Conservation (phyloP, 768 basidiomycete species). For the Nidularia sp. region DNA sequence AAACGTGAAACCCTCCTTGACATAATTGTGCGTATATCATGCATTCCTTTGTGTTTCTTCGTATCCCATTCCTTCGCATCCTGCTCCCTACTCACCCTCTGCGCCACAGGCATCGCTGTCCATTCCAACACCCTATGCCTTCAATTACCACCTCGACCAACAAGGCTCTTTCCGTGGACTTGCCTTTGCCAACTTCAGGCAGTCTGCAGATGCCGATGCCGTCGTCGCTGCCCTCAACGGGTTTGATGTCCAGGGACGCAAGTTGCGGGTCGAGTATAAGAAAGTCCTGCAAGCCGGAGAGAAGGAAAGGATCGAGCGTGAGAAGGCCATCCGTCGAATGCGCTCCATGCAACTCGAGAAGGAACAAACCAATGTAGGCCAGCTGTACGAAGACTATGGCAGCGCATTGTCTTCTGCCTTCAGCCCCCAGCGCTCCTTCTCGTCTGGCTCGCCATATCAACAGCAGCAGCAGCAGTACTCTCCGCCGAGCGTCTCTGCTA, state of each 20-base stretch:
- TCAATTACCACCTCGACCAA: conserved; percentile 98
- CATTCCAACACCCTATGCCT: conserved; percentile 97
- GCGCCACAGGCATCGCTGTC: conserved; percentile 71
- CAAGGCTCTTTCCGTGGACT: conserved; percentile 95
- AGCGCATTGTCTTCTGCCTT: conserved; percentile 56
- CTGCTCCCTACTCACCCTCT: conserved; percentile 8
- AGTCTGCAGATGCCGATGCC: conserved; percentile 86
- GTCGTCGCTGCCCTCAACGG: conserved; percentile 96
- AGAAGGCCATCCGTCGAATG: conserved; percentile 98
- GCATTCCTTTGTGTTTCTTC: conserved; percentile 42
- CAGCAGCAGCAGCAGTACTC: conserved; percentile 63
- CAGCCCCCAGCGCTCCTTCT: conserved; percentile 72
- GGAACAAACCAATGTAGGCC: conserved; percentile 53
- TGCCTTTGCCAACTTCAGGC: conserved; percentile 97
- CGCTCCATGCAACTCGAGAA: conserved; percentile 94
- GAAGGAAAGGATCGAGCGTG: conserved; percentile 97
- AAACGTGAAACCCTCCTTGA: conserved; percentile 94
- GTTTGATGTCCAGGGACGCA: conserved; percentile 93
- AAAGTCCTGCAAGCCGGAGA: conserved; percentile 99
- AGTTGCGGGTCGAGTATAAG: conserved; percentile 98
- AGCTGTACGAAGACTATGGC: conserved; percentile 74
- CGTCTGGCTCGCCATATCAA: conserved; percentile 57
- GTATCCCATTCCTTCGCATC: conserved; percentile 25
- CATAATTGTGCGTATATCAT: conserved; percentile 74
- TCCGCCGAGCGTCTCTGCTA: conserved; percentile 50